A percentile compares a stretch with the other conserved stretches of the same genome.
These are phyloP conservation scores for Diversispora epigaea DNA, from an alignment of 192 early-diverging fungal genomes.

Conservation along the genomic window DNA sequence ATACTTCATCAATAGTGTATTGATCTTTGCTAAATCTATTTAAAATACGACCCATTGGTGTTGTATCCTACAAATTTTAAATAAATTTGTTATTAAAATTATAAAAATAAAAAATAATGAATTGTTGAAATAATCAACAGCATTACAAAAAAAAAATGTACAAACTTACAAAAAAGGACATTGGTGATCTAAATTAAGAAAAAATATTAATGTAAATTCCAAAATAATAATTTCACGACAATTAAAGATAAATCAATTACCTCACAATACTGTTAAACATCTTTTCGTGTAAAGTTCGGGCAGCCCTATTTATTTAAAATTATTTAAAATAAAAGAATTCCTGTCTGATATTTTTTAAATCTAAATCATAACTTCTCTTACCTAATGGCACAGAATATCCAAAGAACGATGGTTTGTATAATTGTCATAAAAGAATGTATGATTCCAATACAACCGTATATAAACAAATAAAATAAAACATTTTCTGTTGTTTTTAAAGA, in stretches of 20 bases:
- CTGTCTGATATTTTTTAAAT: neutral
- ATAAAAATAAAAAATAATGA: neutral
- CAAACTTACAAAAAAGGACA: conserved; percentile 62
- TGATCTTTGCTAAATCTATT: conserved; percentile 70
- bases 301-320: conserved; percentile 39
- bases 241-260: conserved; percentile 13
- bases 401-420: conserved; percentile 70
- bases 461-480: conserved; percentile 63
- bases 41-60: conserved; percentile 73
- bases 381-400: conserved; percentile 77
- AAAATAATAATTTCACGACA: too few relatives aligned
- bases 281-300: conserved; percentile 64
- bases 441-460: conserved; percentile 82
- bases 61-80: conserved; percentile 50
- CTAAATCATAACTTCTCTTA: conserved; percentile 30
- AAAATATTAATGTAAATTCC: too few relatives aligned
- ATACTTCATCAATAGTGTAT: conserved; percentile 56
- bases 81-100: too few relatives aligned
- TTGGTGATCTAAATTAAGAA: conserved; percentile 49
- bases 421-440: conserved; percentile 64
- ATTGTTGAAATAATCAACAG: neutral
- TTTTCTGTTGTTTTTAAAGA: conserved; percentile 44
- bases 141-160: neutral
- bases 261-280: conserved; percentile 77
- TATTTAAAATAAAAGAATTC: neutral